phyloP scores from a whole-genome alignment of 2,329 filamentous ascomycete species.

The Penicillium sp. region DNA sequence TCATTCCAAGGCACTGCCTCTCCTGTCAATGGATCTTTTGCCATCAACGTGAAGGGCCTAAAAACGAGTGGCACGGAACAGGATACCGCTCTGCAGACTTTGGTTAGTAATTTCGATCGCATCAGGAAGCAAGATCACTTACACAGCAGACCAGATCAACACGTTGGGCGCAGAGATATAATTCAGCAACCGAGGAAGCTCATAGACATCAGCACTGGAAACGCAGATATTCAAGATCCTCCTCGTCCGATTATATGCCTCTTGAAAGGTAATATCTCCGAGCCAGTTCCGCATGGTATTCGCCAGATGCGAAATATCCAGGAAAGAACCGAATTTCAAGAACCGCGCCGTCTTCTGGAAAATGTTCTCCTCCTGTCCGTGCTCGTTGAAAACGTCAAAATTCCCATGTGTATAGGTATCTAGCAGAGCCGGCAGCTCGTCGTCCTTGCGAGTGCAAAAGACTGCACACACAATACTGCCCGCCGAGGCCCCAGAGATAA shows the following conservation, averaged over 20 bases:
- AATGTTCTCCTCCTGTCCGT: conserved; percentile 63
- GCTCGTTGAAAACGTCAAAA: conserved; percentile 75
- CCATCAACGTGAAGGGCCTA: conserved; percentile 74
- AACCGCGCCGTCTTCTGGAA: conserved; percentile 72
- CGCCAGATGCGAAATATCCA: conserved; percentile 80
- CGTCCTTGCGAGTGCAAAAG: conserved; percentile 76
- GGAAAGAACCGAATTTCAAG: conserved; percentile 80
- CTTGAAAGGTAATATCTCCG: conserved; percentile 91
- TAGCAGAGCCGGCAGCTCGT: conserved; percentile 73
- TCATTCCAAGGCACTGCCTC: conserved; percentile 83
- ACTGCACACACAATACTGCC: conserved; percentile 85
- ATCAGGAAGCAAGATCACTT: conserved; percentile 35
- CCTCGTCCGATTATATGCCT: conserved; percentile 92
- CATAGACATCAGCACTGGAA: conserved; percentile 83
- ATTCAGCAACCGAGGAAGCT: conserved; percentile 84
- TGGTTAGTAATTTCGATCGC: neutral
- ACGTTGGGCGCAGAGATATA: conserved; percentile 94
- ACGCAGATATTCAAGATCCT: conserved; percentile 94
- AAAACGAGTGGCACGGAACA: conserved; percentile 92
- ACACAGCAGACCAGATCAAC: conserved; percentile 92
- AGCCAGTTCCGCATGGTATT: conserved; percentile 80
- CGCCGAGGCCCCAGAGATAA: conserved; percentile 85
- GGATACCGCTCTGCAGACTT: conserved; percentile 68
- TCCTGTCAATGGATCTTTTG: conserved; percentile 82
- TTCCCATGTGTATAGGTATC: conserved; percentile 77